Conservation (phyloP, 805 yeast genomes). For the Kodamaea fukazawae region DNA sequence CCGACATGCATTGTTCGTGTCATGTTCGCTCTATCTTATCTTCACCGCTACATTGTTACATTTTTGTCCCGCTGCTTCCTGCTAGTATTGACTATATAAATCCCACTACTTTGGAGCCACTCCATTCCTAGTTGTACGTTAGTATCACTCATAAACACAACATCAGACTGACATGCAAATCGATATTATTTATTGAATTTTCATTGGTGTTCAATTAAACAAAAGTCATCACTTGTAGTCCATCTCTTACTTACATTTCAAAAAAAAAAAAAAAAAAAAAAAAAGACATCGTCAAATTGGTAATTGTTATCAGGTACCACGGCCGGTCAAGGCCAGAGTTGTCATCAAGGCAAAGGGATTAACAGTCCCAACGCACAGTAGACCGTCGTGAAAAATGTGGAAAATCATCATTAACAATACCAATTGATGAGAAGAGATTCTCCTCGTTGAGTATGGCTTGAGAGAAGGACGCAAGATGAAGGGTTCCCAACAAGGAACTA, state of each 20-base stretch:
- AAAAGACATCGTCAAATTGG: too few species aligned
- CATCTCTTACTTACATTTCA: constrained; percentile 1
- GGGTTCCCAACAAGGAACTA: too few species aligned
- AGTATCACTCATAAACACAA: not conserved
- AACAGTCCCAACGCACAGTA: constrained; percentile 47
- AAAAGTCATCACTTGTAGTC: constrained; percentile 17
- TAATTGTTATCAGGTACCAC: constrained; percentile 40
- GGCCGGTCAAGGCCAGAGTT: constrained; percentile 51
- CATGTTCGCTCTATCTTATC: not conserved
- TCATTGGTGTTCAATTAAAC: constrained; percentile 17
- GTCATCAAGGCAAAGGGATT: constrained; percentile 45
- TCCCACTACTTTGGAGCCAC: too few species aligned
- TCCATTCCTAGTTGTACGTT: not conserved
- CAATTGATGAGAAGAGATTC: constrained; percentile 12
- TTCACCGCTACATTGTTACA: not conserved
- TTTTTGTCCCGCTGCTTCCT: not conserved
- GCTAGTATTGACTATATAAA: too few species aligned
- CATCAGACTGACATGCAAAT: constrained; percentile 46
- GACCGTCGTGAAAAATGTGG: constrained; percentile 53
- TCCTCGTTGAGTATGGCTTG: constrained; percentile 4
- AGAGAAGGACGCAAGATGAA: too few species aligned
- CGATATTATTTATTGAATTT: constrained; percentile 26
- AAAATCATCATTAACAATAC: constrained; percentile 42
- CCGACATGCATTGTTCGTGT: too few species aligned
- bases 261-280: constrained; percentile 1